Base-by-base conservation (phyloP, 2,329 filamentous ascomycete genomes). In the Penicillium italicum region DNA sequence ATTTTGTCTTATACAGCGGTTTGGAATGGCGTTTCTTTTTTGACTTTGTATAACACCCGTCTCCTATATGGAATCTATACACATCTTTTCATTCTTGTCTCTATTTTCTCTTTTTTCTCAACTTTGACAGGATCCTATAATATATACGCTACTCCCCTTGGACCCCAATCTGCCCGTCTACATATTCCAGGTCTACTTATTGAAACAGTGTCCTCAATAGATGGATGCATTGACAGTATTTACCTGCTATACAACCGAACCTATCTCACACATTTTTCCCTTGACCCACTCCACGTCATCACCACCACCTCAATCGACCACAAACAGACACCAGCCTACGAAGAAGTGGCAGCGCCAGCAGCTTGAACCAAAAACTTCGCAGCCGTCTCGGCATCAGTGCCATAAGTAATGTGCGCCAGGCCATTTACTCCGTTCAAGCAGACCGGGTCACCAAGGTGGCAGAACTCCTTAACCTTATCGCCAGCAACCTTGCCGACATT, bases 391-490 rank as follows among this genome's bases (percentile, higher is more conserved):
- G 71, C 75, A 65, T 76, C 57, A 3, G 43, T 24, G 1, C 63
- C 71, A 57, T 80, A 80, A 3, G 66, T 67, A 33, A 75, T 50
- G 66, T 80, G 78, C 7, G 74, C 72, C 22, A 76, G 65, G 6
- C 76, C 65, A 50, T 77, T 69, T 22, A 75, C 63, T 0, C 77
- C 77, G 33, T 80, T 77, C 4, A 66, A 51, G 56, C 82, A 84
- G 6, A 84, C 80, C 10, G 77, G 69, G 59, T 84, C 82, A 0
- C 78, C 80, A 4, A 59, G 43, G 30, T 79, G 75, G 56, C 82
- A 84, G 36, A 79, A 76, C 20, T 80, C 77, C 62, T 79, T 74
- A 4, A 75, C 72, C 61, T 80, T 76, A 1, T 68, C 69, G 28
- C 66, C 62, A 6, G 70, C 59, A n/a, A 79, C 70, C 58, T 76